phyloP scores from a whole-genome alignment of 2,329 filamentous ascomycete species.

The Calonectria hawksworthii region DNA sequence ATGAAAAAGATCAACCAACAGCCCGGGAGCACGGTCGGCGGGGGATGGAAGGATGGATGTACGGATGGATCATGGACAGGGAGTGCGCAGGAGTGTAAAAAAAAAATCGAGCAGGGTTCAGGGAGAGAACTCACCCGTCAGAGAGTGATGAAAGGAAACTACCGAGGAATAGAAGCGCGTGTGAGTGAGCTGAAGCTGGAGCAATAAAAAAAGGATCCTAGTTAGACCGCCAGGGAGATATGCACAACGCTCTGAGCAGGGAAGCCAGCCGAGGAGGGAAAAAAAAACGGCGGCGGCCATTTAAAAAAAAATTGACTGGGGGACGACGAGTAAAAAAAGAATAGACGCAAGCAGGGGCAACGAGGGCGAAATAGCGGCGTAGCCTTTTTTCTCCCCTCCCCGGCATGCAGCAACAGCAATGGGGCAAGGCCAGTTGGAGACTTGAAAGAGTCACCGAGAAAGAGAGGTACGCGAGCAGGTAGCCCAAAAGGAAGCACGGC shows the following conservation, averaged over 20 bases:
- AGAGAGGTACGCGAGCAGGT: background rate
- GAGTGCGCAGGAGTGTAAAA: background rate
- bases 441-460: background rate
- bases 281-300: background rate
- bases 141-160: slow-evolving; percentile 21
- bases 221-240: background rate
- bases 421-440: background rate
- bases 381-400: background rate
- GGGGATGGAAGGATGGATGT: background rate
- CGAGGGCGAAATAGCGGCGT: background rate
- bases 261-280: background rate
- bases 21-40: background rate
- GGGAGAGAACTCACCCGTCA: slow-evolving; percentile 26
- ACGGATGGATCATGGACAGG: slow-evolving; percentile 1
- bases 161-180: background rate
- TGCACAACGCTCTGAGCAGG: background rate
- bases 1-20: slow-evolving; percentile 6
- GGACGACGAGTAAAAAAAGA: background rate
- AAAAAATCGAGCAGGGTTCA: slow-evolving; percentile 29
- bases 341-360: background rate
- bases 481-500: background rate
- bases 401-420: background rate
- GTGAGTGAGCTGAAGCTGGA: slow-evolving; percentile 23
- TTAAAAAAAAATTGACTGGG: background rate
- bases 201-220: slow-evolving; percentile 8